Percentiles rank a stretch among this genome's conserved stretches.
These are phyloP conservation scores for Heliamphora exappendiculata DNA, from an alignment of 148 eudicot genomes.

Conservation along the genomic window DNA sequence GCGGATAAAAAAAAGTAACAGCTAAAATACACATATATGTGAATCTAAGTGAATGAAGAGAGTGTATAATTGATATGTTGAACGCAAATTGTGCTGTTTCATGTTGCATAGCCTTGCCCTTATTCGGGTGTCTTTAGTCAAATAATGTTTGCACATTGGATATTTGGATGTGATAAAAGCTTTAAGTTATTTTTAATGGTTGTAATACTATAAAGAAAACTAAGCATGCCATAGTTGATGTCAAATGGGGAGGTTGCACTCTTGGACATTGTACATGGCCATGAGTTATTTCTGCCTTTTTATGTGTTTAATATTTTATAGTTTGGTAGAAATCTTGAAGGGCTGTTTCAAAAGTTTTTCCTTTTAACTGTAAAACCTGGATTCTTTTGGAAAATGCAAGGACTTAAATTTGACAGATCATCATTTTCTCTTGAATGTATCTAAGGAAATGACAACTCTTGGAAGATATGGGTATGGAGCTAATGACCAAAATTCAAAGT, in stretches of 20 bases:
- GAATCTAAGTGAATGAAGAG: background rate
- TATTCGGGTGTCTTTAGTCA: background rate
- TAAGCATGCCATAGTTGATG: background rate
- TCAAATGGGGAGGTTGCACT: background rate
- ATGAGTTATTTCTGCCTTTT: background rate
- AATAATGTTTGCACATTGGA: background rate
- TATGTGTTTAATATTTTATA: background rate
- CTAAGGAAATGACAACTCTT: background rate
- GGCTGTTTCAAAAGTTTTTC: background rate
- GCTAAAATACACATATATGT: background rate
- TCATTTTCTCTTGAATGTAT: background rate
- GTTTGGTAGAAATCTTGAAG: background rate
- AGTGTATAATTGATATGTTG: background rate
- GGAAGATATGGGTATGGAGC: background rate
- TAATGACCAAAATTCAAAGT: background rate
- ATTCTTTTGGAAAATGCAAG: background rate
- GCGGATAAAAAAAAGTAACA: too few species aligned
- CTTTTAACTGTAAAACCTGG: background rate
- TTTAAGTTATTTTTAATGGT: background rate
- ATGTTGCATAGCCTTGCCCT: background rate
- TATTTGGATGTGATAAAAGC: background rate
- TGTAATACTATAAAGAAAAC: background rate
- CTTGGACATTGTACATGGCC: background rate
- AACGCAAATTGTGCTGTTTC: background rate
- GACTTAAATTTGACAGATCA: background rate